Conservation (phyloP, 2,329 filamentous ascomycete species). For the Capronia coronata region DNA sequence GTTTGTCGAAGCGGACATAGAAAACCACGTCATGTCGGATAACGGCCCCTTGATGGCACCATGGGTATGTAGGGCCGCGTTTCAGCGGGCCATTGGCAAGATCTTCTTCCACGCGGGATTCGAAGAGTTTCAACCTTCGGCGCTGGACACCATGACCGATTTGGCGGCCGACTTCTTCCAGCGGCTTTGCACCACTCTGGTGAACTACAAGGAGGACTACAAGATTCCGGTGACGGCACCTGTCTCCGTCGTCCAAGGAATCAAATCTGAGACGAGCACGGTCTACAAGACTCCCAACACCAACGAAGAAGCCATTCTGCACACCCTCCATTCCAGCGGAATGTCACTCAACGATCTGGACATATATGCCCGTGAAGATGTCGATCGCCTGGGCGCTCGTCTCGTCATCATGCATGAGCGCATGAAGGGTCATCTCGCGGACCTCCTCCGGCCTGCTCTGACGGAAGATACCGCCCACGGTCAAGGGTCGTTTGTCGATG, state of each 20-base stretch:
- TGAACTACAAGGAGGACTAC: conserved; percentile 74
- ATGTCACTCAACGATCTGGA: conserved; percentile 76
- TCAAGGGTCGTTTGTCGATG: conserved; percentile 86
- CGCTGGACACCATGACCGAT: conserved; percentile 82
- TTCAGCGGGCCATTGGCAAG: conserved; percentile 88
- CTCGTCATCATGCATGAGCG: conserved; percentile 82
- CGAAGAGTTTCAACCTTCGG: conserved; percentile 92
- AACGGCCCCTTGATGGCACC: conserved; percentile 81
- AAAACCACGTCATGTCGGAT: conserved; percentile 82
- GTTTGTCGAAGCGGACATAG: conserved; percentile 78
- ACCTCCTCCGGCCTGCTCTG: conserved; percentile 83
- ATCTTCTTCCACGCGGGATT: conserved; percentile 95
- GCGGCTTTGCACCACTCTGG: conserved; percentile 73
- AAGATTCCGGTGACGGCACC: conserved; percentile 55
- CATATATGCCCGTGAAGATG: conserved; percentile 81
- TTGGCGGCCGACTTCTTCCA: conserved; percentile 84
- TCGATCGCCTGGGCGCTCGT: conserved; percentile 77
- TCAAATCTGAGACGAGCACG: neutral
- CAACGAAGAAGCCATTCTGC: conserved; percentile 77
- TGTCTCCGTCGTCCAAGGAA: conserved; percentile 21
- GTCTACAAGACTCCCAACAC: conserved; percentile 63
- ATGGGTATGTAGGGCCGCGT: conserved; percentile 70
- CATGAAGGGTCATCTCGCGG: conserved; percentile 88
- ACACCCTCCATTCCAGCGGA: conserved; percentile 78
- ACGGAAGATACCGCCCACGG: conserved; percentile 75